Conservation (phyloP, 805 yeast genomes). For the Pichia manshurica region DNA sequence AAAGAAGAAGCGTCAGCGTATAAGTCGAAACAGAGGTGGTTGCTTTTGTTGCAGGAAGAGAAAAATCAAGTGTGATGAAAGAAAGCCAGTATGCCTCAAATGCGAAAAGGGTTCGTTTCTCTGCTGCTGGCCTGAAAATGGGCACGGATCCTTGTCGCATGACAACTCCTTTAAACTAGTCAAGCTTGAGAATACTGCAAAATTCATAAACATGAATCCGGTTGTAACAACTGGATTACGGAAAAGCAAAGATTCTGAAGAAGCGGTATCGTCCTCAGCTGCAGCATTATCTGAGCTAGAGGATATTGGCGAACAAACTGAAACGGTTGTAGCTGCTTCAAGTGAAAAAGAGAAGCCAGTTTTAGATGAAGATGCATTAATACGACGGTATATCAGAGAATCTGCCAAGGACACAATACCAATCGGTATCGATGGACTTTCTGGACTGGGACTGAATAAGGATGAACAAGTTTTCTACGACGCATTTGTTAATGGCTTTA, state of each 20-base stretch:
- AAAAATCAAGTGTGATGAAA: conserved; percentile 24
- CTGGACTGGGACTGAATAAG: not conserved
- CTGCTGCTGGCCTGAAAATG: conserved; percentile 19
- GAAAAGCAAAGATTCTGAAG: too few relatives aligned
- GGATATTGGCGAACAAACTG: not conserved
- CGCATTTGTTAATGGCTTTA: conserved; percentile 37
- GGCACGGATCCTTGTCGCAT: conserved; percentile 17
- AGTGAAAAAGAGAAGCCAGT: too few relatives aligned
- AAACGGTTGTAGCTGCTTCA: not conserved
- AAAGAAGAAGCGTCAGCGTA: not conserved
- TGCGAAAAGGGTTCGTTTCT: conserved; percentile 14
- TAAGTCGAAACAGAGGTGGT: conserved; percentile 14
- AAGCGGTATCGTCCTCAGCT: too few relatives aligned
- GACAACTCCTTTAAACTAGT: conserved; percentile 14
- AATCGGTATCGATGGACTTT: not conserved
- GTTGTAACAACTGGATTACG: too few relatives aligned
- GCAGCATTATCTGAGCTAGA: too few relatives aligned
- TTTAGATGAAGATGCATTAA: conserved; percentile 19
- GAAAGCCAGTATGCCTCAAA: conserved; percentile 17
- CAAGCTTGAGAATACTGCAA: conserved; percentile 6
- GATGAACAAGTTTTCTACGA: conserved; percentile 19
- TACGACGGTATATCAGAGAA: conserved; percentile 19
- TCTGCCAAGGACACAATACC: not conserved
- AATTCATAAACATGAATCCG: conserved; percentile 4
- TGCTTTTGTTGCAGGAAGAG: conserved; percentile 27